A percentile compares a stretch with the other conserved stretches of the same genome.
Conservation (phyloP, 345 rosid genomes). For the Aquilaria malaccensis region DNA sequence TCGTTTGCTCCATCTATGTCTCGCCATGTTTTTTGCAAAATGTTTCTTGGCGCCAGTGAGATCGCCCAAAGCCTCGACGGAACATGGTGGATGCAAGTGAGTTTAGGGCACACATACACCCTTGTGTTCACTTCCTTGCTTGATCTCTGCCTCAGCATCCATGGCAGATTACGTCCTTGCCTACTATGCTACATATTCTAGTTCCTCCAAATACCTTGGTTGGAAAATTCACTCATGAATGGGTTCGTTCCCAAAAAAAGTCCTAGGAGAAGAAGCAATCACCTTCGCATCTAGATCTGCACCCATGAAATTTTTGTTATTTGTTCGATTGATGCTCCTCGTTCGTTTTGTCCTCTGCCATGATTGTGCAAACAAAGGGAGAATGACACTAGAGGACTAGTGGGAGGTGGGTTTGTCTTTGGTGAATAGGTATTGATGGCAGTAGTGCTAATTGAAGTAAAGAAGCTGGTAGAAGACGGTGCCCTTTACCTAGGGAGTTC, state of each 20-base stretch:
- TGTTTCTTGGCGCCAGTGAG: conserved; percentile 97
- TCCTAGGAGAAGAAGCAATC: conserved; percentile 81
- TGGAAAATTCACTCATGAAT: conserved; percentile 94
- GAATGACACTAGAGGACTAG: no score
- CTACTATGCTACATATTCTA: conserved; percentile 91
- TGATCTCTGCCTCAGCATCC: conserved; percentile 89
- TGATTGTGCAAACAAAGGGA: no score
- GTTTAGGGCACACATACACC: conserved; percentile 86
- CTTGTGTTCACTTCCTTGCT: conserved; percentile 84
- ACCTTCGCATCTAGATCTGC: conserved; percentile 97
- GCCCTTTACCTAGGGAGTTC: no score
- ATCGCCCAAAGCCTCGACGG: conserved; percentile 92
- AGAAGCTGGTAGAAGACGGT: no score
- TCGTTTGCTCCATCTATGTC: conserved; percentile 7
- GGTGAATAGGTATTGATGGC: no score
- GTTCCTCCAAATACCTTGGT: conserved; percentile 89
- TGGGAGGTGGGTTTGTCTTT: no score
- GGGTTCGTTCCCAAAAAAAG: conserved; percentile 79
- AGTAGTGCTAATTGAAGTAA: no score
- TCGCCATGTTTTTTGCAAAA: conserved; percentile 95
- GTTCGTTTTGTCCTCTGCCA: not conserved
- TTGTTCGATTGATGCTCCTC: not conserved
- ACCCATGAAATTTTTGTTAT: conserved; percentile 6
- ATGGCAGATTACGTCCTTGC: conserved; percentile 86
- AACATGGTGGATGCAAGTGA: conserved; percentile 77